Base-by-base conservation (phyloP, 805 yeast genomes). In the Yueomyces sp. region DNA sequence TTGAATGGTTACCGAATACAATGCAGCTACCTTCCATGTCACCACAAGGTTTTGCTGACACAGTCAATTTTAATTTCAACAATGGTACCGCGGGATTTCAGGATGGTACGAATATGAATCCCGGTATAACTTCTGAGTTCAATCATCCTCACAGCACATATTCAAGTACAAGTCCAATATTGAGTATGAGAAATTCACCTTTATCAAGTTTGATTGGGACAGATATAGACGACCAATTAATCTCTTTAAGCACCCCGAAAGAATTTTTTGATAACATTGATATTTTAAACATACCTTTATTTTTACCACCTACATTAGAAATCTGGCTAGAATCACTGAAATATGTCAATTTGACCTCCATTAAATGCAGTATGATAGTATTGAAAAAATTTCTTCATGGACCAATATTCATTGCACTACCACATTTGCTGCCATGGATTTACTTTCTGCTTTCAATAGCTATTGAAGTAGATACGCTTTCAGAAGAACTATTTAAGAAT, bases 391-490 rank as follows among this genome's bases (percentile, higher is more conserved):
- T 82, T 54, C 59, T 81, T 36, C 67, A 70, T 45, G 90, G 92
- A 0, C 92, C 94, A 2, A 47, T 67, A 37, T 68, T 75, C 38
- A 76, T 79, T 46, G 77, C 85, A 1, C 70, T 82, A 3, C 79
- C 88, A 9, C 94, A 85, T 66, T 68, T 79, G 2, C 68, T 84
- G 38, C 81, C 86, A 2, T 83, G 90, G 86, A 61, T 83, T 6
- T 82, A 85, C 54, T 85, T 82, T 52, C 60, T 85, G 27, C 65
- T 78, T 11, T 70, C 90, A 0, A 64, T 81, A 30, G 81, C 83
- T 3, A 70, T 76, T 46, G 77, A 81, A 5, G 57, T 71, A 4
- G 63, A 67, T 36, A 37, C 29, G 8, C 40, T 55, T 37, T 40
- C 47, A 12, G 51, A 51, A 44, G 44, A 43, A 7, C 39, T 43